Evolutionary conservation across 1,284 basidiomycete genomes (phyloP).

Genomic region (Melampsora americana): DNA sequence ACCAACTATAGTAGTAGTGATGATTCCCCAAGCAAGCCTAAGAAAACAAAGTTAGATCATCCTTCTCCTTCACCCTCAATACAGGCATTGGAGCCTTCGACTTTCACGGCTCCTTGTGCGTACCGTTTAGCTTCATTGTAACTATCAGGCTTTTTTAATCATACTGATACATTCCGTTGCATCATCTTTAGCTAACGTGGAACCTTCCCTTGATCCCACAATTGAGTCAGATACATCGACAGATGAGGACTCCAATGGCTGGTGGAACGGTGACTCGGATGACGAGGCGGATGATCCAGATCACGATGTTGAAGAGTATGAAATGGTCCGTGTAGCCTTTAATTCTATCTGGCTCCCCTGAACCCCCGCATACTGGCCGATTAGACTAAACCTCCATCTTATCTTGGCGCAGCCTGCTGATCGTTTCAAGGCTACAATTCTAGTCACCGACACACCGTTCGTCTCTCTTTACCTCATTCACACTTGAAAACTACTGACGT

Average conservation of each 20-base stretch:
- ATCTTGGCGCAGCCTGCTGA: background rate
- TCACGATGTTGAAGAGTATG: background rate
- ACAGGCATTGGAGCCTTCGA: background rate
- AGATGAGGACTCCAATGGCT: background rate
- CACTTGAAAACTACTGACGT: background rate
- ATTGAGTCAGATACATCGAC: background rate
- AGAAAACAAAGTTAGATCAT: background rate
- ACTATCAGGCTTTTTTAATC: background rate
- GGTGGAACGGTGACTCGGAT: background rate
- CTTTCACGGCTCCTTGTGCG: background rate
- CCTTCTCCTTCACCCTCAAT: background rate
- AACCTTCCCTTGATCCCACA: background rate
- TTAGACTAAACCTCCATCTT: background rate
- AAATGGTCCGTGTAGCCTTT: background rate
- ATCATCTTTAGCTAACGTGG: background rate
- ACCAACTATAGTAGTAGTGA: background rate
- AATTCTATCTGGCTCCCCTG: background rate
- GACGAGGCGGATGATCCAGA: background rate
- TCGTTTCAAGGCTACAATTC: background rate
- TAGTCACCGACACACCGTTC: background rate
- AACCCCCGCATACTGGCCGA: no score
- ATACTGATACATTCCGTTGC: background rate
- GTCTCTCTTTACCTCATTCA: background rate
- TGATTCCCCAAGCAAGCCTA: background rate
- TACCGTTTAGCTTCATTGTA: background rate